Evolutionary conservation across 257 asterid genomes (phyloP).

Genomic region (Solanum appendiculatum): DNA sequence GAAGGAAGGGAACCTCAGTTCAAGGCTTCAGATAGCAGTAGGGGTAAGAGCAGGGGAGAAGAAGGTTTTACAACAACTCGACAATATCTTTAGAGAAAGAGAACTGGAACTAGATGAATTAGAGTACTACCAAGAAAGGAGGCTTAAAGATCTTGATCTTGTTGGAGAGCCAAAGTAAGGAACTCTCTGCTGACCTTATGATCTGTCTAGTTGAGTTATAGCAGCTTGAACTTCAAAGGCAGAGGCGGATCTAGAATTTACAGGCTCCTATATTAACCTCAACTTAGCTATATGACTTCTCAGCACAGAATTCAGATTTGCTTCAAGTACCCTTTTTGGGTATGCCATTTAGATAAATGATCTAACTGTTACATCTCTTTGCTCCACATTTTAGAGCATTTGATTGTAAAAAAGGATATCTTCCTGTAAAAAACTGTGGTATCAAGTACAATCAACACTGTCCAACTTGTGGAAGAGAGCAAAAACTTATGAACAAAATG

Average conservation of each 20-base stretch:
- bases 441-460: not conserved
- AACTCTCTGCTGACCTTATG: not conserved
- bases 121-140: slow-evolving; percentile 85
- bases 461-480: slow-evolving; percentile 8
- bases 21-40: slow-evolving; percentile 67
- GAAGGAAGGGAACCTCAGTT: slow-evolving; percentile 47
- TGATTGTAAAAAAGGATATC: not conserved
- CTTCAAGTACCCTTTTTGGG: not conserved
- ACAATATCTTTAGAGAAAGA: slow-evolving; percentile 50
- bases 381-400: not conserved
- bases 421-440: not conserved
- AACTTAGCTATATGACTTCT: not conserved
- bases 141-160: slow-evolving; percentile 91
- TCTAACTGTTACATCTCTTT: not conserved
- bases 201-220: not conserved
- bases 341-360: not conserved
- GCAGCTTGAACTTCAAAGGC: not conserved
- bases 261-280: not conserved
- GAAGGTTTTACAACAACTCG: slow-evolving; percentile 75
- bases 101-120: slow-evolving; percentile 64
- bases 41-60: slow-evolving; percentile 83
- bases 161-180: slow-evolving; percentile 74
- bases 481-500: slow-evolving; percentile 39
- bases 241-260: not conserved
- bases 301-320: not conserved